These are phyloP conservation scores for Fusarium sacchari DNA, from an alignment of 2,329 filamentous ascomycete genomes.

Conservation along the genomic window DNA sequence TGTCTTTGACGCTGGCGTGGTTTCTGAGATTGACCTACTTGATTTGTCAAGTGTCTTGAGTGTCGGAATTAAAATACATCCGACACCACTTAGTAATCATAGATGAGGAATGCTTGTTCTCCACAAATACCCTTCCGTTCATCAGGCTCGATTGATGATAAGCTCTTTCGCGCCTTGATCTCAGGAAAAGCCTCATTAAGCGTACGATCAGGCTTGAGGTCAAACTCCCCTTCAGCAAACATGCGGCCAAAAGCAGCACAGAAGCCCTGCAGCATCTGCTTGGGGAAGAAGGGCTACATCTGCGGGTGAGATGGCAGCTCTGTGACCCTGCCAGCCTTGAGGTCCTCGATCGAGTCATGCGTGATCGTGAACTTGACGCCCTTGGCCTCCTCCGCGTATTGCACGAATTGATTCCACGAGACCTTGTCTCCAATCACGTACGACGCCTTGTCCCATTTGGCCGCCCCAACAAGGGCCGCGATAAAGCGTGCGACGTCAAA, in stretches of 20 bases:
- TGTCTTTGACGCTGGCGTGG: fast-evolving
- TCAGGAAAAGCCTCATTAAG: not conserved
- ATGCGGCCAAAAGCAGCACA: not conserved
- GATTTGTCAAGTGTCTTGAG: not conserved
- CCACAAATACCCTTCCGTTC: no score
- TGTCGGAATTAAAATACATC: not conserved
- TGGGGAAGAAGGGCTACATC: not conserved
- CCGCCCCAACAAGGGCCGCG: fast-evolving
- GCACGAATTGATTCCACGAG: not conserved
- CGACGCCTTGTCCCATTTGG: not conserved
- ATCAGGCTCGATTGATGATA: not conserved
- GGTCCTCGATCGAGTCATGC: not conserved
- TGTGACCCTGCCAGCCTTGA: not conserved
- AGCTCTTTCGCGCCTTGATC: not conserved
- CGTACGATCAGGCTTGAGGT: not conserved
- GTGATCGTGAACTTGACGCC: not conserved
- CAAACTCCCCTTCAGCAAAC: not conserved
- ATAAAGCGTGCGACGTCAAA: not conserved
- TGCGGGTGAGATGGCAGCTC: not conserved
- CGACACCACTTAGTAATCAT: not conserved
- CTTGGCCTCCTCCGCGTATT: not conserved
- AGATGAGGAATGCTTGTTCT: not conserved
- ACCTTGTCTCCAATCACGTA: not conserved
- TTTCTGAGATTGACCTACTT: no score
- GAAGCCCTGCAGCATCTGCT: not conserved